A percentile compares a stretch with the other conserved stretches of the same genome.
These are phyloP conservation scores for Daldinia eschscholtzii DNA, from an alignment of 2,329 filamentous ascomycete genomes.

Conservation along the genomic window DNA sequence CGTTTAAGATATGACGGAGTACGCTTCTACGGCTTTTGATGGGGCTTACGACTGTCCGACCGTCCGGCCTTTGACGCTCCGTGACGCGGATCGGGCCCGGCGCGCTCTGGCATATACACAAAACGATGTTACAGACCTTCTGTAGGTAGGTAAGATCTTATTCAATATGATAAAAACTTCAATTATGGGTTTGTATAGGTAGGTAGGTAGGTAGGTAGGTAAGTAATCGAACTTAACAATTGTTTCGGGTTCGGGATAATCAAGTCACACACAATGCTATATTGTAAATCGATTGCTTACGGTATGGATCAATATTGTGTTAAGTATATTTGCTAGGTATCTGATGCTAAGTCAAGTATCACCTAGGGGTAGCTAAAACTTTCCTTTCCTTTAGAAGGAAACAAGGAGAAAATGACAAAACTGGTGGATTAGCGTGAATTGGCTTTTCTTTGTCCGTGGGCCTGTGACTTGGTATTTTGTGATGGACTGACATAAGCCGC, in stretches of 20 bases:
- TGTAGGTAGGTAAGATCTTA: neutral
- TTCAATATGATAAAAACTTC: no score
- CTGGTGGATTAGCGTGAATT: neutral
- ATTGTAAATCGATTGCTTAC: no score
- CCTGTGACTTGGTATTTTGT: neutral
- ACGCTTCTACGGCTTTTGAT: neutral
- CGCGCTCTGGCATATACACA: neutral
- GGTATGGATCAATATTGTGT: no score
- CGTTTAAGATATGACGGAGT: neutral
- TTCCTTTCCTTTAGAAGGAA: no score
- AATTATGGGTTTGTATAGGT: no score
- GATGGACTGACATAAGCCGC: neutral
- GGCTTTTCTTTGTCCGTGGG: neutral
- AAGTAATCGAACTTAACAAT: no score
- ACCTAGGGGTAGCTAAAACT: no score
- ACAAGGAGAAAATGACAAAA: neutral
- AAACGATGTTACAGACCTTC: neutral
- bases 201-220: no score
- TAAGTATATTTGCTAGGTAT: no score
- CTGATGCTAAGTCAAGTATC: no score
- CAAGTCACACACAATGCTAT: no score
- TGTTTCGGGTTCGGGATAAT: no score
- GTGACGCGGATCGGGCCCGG: neutral
- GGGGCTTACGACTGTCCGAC: neutral
- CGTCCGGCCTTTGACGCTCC: slow-evolving; percentile 6